Evolutionary conservation across 106 monocot genomes (phyloP).

Genomic region (Allium sativum): DNA sequence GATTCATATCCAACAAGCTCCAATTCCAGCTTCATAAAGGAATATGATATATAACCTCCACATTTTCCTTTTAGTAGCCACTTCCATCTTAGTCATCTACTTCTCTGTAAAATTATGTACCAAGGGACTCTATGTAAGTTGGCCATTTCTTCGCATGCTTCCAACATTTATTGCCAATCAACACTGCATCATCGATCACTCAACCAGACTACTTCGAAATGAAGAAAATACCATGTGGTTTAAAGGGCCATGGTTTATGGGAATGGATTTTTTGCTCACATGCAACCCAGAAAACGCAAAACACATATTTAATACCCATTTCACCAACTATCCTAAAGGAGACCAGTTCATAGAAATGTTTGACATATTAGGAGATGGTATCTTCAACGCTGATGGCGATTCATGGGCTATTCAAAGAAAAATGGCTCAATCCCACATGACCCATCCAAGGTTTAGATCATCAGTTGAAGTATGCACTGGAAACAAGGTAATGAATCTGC

Average conservation of each 20-base stretch:
- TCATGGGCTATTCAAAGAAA: constrained; percentile 27
- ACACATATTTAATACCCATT: constrained; percentile 8
- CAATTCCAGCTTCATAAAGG: too few species aligned
- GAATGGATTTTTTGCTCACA: constrained; percentile 1
- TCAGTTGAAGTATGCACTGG: constrained; percentile 12
- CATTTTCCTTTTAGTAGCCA: too few species aligned
- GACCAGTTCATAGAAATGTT: constrained; percentile 32
- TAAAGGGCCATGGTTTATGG: constrained; percentile 2
- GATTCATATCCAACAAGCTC: too few species aligned
- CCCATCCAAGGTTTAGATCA: constrained; percentile 4
- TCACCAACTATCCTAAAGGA: constrained; percentile 45
- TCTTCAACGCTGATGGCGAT: constrained; percentile 36
- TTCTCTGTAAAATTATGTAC: too few species aligned
- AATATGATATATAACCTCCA: too few species aligned
- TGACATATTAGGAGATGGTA: constrained; percentile 37
- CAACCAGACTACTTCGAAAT: background rate
- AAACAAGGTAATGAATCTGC: constrained; percentile 24
- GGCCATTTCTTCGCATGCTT: background rate
- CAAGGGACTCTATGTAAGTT: background rate
- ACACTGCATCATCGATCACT: background rate
- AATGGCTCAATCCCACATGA: constrained; percentile 4
- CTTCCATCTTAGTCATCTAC: too few species aligned
- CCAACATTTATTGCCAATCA: background rate
- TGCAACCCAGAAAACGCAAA: background rate
- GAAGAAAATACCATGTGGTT: background rate